A percentile compares a stretch with the other conserved stretches of the same genome.
phyloP scores from a whole-genome alignment of 2,329 filamentous ascomycete species.

The Hypomyces perniciosus region DNA sequence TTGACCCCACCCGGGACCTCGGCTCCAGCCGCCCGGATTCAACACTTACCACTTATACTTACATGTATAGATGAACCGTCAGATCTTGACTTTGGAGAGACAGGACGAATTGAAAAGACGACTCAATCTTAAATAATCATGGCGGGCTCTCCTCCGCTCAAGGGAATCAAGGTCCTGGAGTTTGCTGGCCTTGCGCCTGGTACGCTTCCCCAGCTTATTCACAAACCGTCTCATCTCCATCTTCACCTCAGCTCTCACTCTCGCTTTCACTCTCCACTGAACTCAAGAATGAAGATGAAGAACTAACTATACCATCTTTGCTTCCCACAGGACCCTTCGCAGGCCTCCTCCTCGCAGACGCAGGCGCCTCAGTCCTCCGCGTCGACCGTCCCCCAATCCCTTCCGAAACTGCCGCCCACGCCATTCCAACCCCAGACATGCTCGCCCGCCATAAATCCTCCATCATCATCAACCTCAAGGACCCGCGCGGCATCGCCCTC shows the following conservation, averaged over 20 bases:
- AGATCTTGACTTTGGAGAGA: too few relatives aligned
- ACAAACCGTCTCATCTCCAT: neutral
- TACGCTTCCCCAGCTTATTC: conserved; percentile 20
- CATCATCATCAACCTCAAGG: conserved; percentile 74
- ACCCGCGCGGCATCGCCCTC: conserved; percentile 54
- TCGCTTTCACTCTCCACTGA: neutral
- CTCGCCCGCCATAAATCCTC: conserved; percentile 78
- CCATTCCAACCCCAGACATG: conserved; percentile 56
- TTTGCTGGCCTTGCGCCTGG: conserved; percentile 59
- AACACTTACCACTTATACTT: neutral
- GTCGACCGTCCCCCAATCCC: conserved; percentile 62
- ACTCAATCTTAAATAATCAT: neutral
- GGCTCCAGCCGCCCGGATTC: neutral
- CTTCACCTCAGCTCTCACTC: neutral
- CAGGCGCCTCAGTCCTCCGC: conserved; percentile 80
- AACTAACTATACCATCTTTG: neutral
- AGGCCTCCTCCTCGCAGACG: conserved; percentile 82
- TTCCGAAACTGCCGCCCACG: conserved; percentile 27
- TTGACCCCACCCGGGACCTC: too few relatives aligned
- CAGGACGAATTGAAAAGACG: neutral
- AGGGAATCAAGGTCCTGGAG: conserved; percentile 52
- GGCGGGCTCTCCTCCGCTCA: conserved; percentile 30
- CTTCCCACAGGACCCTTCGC: conserved; percentile 66
- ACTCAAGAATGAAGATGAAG: neutral
- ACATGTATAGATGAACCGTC: neutral